phyloP scores from a whole-genome alignment of 116 monocot genomes.

The Cymodocea nodosa region DNA sequence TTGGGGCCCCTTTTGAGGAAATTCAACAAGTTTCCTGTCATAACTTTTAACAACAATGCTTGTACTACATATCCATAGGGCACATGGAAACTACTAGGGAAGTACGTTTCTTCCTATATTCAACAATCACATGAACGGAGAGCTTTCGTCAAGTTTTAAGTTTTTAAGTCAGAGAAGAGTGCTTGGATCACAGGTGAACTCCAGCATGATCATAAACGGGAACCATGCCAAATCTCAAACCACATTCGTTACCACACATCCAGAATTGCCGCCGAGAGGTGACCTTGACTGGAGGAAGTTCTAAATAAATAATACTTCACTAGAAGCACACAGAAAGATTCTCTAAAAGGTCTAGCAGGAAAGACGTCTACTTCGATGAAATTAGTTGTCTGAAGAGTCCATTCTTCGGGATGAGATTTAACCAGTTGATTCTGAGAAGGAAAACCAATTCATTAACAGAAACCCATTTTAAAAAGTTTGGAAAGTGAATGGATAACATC shows the following conservation, averaged over 20 bases:
- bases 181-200: background rate
- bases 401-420: background rate
- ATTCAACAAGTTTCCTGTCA: no score
- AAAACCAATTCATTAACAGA: constrained; percentile 32
- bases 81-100: no score
- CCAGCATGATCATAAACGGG: background rate
- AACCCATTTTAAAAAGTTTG: constrained; percentile 7
- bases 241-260: no score
- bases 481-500: background rate
- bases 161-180: background rate
- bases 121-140: background rate
- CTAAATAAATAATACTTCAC: background rate
- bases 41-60: no score
- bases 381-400: background rate
- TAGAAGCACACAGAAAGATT: background rate
- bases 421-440: constrained; percentile 2
- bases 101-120: background rate
- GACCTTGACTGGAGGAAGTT: background rate
- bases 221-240: background rate
- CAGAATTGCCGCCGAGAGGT: no score
- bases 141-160: background rate
- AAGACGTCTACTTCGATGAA: background rate
- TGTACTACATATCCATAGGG: no score
- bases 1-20: background rate
- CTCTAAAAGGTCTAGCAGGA: background rate